Base-by-base conservation (phyloP, 1,284 basidiomycete species). In the Moniliella sp. region DNA sequence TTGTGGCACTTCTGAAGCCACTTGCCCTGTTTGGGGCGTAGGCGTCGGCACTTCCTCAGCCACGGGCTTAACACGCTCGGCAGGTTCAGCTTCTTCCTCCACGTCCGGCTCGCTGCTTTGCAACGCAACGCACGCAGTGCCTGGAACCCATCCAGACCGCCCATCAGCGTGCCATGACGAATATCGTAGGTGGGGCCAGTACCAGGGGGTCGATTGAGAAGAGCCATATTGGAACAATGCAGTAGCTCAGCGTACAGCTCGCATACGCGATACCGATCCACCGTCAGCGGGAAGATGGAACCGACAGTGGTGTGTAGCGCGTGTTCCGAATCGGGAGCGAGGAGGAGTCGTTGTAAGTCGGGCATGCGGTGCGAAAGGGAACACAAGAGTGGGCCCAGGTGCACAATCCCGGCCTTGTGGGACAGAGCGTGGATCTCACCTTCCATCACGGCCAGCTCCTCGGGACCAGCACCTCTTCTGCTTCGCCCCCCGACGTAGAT, bases 191-290 rank as follows among this genome's bases (percentile, higher is more conserved):
- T 45, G 3, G 57, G 57, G 5, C 57, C 56, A 11, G 49, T 43
- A 5, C 50, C 47, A 3, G 40, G 34, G 1, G 38, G 38, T 5
- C 91, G 78, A 56, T 97, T 97, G 21, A 97, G 67, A 10, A 94
- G 70, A 1, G 78, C 75, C 88, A 99, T 94, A 57, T 94, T 97
- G 10, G 88, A 97, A 61, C 83, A 91, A 57, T 99, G 91, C 10
- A 97, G 65, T 10, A 97, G 70, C 61, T 99, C 91, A 12, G 88
- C 91, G 49, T 91, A 88, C 5, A 99, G 69, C 62, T 99, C 91
- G 57, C 83, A 80, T 52, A 97, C 82, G n/a, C 88, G 74, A 62
- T 86, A 93, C 4, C 91, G 74, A 58, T 94, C 91, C 45, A 88
- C 75, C 0, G 88, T 93, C 18, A 99, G 70, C 0, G 88, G 84